A percentile compares a stretch with the other conserved stretches of the same genome.
These are phyloP conservation scores for Russula sp. DNA, from an alignment of 768 basidiomycete species.

Conservation along the genomic window DNA sequence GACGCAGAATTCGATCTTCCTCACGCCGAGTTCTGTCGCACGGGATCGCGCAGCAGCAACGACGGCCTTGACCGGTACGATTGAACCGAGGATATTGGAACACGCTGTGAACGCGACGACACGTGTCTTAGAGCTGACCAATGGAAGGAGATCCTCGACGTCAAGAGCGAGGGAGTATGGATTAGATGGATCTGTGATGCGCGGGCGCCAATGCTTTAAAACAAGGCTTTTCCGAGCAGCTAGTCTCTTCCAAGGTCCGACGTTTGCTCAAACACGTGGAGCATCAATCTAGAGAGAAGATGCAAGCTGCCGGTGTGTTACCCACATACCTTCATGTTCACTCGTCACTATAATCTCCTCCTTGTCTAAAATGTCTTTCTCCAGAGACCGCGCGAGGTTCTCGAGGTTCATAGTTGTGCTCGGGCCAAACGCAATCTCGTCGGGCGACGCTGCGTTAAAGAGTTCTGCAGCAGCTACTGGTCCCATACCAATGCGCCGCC, in stretches of 20 bases:
- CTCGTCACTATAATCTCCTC: constrained; percentile 74
- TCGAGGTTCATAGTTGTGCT: constrained; percentile 66
- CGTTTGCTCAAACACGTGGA: constrained; percentile 49
- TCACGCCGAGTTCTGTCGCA: constrained; percentile 47
- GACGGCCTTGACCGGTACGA: constrained; percentile 55
- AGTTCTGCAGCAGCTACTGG: constrained; percentile 48
- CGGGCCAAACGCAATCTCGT: constrained; percentile 62
- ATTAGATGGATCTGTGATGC: constrained; percentile 39
- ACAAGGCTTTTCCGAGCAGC: constrained; percentile 50
- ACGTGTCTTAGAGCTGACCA: constrained; percentile 60
- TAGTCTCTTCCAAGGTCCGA: constrained; percentile 70
- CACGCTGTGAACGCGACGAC: constrained; percentile 69
- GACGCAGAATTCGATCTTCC: constrained; percentile 59
- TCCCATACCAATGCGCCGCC: constrained; percentile 46
- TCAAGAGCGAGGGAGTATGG: constrained; percentile 59
- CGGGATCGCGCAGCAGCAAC: constrained; percentile 45
- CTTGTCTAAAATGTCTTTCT: constrained; percentile 44
- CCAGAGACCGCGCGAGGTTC: constrained; percentile 60
- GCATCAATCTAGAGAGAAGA: not conserved
- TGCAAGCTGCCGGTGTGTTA: not conserved
- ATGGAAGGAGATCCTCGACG: constrained; percentile 50
- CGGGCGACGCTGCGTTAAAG: constrained; percentile 54
- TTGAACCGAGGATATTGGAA: constrained; percentile 68
- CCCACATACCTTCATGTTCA: constrained; percentile 65
- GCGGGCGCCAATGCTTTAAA: constrained; percentile 55